Percentiles rank a stretch among this genome's conserved stretches.
Conservation (phyloP, 2,329 filamentous ascomycete species). For the Verticillium albo-atrum region DNA sequence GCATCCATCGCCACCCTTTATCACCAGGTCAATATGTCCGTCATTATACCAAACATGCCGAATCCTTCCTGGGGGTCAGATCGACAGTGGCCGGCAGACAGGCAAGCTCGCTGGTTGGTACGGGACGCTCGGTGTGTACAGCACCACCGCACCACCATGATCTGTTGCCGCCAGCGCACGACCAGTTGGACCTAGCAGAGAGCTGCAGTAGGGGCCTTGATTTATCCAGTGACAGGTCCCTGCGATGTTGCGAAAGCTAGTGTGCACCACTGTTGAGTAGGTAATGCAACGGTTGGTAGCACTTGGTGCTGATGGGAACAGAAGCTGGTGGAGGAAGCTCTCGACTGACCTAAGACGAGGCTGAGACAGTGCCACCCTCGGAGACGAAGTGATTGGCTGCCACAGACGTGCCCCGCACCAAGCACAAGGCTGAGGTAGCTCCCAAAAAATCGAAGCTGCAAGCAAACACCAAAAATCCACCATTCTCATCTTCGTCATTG, state of each 20-base stretch:
- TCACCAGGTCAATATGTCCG: background rate
- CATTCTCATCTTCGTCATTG: background rate
- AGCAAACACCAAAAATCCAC: background rate
- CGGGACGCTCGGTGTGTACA: no score
- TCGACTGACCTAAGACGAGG: background rate
- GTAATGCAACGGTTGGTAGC: no score
- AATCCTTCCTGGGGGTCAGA: background rate
- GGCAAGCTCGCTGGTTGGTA: background rate
- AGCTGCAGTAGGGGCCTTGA: no score
- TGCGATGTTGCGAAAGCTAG: no score
- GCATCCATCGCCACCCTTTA: background rate
- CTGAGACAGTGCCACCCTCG: background rate
- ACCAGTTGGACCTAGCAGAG: no score
- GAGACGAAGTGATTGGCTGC: background rate
- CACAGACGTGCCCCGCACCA: background rate
- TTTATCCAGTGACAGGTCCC: no score
- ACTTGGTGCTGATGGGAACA: no score
- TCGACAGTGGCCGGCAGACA: background rate
- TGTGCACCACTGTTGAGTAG: no score
- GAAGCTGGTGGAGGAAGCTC: no score
- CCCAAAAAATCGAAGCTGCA: background rate
- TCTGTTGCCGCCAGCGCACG: no score
- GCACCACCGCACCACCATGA: no score
- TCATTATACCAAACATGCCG: background rate
- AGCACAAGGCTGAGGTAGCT: background rate